Conservation (phyloP, 2,329 filamentous ascomycete genomes). For the Metarhizium guizhouense region DNA sequence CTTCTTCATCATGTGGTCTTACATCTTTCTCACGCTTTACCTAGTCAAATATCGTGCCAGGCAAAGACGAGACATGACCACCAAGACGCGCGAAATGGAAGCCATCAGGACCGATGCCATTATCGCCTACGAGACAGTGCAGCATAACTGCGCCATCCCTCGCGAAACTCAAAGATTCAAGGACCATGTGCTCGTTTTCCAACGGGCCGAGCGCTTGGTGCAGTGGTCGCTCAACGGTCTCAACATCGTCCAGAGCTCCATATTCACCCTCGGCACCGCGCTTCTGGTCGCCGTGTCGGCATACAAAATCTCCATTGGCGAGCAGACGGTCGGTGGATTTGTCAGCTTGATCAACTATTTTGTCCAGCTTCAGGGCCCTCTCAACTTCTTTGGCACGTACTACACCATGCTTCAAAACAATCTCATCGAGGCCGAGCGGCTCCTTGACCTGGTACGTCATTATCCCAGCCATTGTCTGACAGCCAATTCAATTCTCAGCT, state of each 20-base stretch:
- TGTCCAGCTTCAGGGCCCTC: slow-evolving; percentile 60
- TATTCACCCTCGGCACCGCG: slow-evolving; percentile 53
- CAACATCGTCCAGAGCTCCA: slow-evolving; percentile 53
- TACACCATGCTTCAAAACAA: slow-evolving; percentile 46
- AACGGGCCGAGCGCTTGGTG: slow-evolving; percentile 48
- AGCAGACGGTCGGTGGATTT: slow-evolving; percentile 54
- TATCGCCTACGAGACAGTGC: slow-evolving; percentile 47
- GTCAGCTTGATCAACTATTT: slow-evolving; percentile 67
- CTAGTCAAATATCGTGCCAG: slow-evolving; percentile 37
- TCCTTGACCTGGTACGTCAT: slow-evolving; percentile 45
- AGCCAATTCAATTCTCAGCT: slow-evolving; percentile 36
- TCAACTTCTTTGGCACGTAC: slow-evolving; percentile 57
- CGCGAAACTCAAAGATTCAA: slow-evolving; percentile 50
- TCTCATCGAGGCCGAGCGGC: slow-evolving; percentile 46
- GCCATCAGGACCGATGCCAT: slow-evolving; percentile 39
- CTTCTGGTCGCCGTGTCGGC: slow-evolving; percentile 53
- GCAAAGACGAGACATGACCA: slow-evolving; percentile 34
- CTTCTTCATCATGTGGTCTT: slow-evolving; percentile 38
- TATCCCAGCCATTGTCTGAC: slow-evolving; percentile 30
- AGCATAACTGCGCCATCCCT: slow-evolving; percentile 53
- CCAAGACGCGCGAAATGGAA: slow-evolving; percentile 37
- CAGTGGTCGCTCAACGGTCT: slow-evolving; percentile 47
- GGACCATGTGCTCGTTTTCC: slow-evolving; percentile 41
- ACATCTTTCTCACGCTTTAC: slow-evolving; percentile 41
- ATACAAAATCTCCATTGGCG: slow-evolving; percentile 49